Base-by-base conservation (phyloP, 768 basidiomycete species). In the Xerocomellus intermedius region DNA sequence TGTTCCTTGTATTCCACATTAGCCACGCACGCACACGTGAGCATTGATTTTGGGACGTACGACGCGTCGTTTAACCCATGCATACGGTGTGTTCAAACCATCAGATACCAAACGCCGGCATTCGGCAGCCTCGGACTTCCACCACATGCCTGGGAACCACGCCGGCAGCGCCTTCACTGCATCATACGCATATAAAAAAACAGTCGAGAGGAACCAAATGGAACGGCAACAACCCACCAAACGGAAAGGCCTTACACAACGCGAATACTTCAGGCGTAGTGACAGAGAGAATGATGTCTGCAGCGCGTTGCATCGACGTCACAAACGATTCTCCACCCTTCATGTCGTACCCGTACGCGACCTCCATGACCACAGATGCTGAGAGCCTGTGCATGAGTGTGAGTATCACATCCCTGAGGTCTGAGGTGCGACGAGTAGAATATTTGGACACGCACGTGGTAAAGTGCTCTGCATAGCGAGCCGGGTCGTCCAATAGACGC, bases 91-190 rank as follows among this genome's bases (percentile, higher is more conserved):
- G 9, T 69, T 50, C 32, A 60, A 26, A 2, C 38, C 47, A 6
- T 62, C 57, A 8, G 24, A 9, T 7, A 38, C 32, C 19, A 58
- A 28, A 37, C 32, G 53, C 4, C 49, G 35, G 17, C 58, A 69
- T 28, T 58, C 49, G 3, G 39, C 24, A 5, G 63, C 59, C 22
- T 54, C 19, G 22, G 53, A 42, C 26, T 67, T 64, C 56, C 68
- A 62, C 4, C 54, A 46, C 46, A 69, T 62, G 8, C 66, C 65
- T 0, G 67, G 71, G 21, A 71, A 43, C 71, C 69, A 71, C 5
- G 43, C 48, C 0, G 63, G 68, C 26, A 67, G 21, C 1, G 49
- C 24, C n/a, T 38, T 50, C n/a, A 65, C 69, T 69, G 24, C 3
- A 36, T 17, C 22, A 19, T 16, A 45, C 10, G 17, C 9, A 38